Evolutionary conservation across 1,284 basidiomycete genomes (phyloP).

Genomic region (Austropuccinia psidii): DNA sequence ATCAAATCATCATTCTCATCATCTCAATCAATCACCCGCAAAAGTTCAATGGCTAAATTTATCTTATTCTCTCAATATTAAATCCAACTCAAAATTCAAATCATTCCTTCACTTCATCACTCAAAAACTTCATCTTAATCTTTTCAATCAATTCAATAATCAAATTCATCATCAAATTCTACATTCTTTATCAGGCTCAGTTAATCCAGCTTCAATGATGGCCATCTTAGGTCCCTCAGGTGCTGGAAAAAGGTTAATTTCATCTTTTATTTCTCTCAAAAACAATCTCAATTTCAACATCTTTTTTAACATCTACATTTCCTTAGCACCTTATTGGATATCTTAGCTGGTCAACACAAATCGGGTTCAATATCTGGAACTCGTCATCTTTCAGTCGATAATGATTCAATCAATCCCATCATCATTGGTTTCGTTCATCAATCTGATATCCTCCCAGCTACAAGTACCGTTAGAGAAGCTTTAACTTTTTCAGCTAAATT

Average conservation of each 20-base stretch:
- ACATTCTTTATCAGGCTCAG: conserved; percentile 61
- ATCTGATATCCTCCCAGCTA: conserved; percentile 68
- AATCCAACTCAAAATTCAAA: not conserved
- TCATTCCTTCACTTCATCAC: not conserved
- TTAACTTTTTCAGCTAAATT: conserved; percentile 73
- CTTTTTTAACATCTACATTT: not conserved
- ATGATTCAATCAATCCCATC: conserved; percentile 40
- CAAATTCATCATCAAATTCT: conserved; percentile 53
- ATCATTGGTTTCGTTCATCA: conserved; percentile 44
- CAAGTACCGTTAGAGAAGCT: conserved; percentile 72
- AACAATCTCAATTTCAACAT: not conserved
- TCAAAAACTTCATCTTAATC: too few species aligned
- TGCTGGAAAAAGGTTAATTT: conserved; percentile 56
- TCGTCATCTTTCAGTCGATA: conserved; percentile 53
- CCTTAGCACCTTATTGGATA: conserved; percentile 62
- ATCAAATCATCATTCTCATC: conserved; percentile 45
- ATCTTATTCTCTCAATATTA: conserved; percentile 52
- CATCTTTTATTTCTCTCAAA: not conserved
- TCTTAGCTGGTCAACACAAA: conserved; percentile 69
- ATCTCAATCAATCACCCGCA: conserved; percentile 50
- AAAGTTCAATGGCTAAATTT: conserved; percentile 63
- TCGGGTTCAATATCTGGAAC: conserved; percentile 60
- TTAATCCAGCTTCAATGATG: conserved; percentile 71
- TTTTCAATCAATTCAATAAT: too few species aligned
- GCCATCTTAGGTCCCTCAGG: conserved; percentile 67